Evolutionary conservation across 83 land plant genomes (phyloP).

Genomic region (Thuja plicata): DNA sequence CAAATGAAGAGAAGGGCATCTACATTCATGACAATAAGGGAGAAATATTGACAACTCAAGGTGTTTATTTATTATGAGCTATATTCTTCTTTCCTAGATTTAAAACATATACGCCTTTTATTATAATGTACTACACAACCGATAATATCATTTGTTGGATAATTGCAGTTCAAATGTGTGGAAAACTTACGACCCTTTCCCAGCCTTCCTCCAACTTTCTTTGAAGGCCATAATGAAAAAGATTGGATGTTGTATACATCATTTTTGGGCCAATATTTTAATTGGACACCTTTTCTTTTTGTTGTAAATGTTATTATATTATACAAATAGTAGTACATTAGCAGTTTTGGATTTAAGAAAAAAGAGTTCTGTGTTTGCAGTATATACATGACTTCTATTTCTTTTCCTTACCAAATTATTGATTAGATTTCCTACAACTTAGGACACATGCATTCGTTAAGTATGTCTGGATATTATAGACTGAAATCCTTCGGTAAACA

Average conservation of each 20-base stretch:
- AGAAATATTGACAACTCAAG: conserved; percentile 77
- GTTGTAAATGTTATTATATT: no score
- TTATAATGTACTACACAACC: neutral
- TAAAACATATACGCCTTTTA: neutral
- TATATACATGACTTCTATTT: no score
- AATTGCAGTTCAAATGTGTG: conserved; percentile 59
- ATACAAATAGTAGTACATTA: no score
- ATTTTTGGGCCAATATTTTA: no score
- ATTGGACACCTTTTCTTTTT: no score
- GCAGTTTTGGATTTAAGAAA: no score
- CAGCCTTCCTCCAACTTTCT: conserved; percentile 36
- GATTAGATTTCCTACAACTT: no score
- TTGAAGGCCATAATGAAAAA: conserved; percentile 21
- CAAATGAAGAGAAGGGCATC: conserved; percentile 43
- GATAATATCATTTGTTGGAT: neutral
- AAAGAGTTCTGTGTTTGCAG: no score
- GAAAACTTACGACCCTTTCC: conserved; percentile 36
- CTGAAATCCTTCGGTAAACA: no score
- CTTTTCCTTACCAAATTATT: no score
- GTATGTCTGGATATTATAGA: no score
- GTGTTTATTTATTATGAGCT: conserved; percentile 23
- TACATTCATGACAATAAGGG: conserved; percentile 56
- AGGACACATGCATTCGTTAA: no score
- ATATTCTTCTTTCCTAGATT: neutral
- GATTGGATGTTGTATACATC: neutral